Evolutionary conservation across 768 basidiomycete species (phyloP), one percentile per base, ranked within the genome.

Genomic region (Pleurotus pulmonarius): DNA sequence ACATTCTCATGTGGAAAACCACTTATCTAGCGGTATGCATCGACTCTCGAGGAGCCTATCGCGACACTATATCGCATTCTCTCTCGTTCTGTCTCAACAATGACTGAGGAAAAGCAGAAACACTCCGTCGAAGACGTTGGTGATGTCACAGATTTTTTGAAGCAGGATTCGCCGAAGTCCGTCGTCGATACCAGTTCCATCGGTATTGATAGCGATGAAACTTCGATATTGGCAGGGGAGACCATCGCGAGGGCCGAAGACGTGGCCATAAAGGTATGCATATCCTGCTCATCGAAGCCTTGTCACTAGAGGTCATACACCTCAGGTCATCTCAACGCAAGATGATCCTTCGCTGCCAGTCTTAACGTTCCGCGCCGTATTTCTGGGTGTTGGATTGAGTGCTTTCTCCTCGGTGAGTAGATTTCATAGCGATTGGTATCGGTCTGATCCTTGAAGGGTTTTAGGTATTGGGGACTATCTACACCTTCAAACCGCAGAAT

Each of bases 371-470:
- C 75, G 81, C 6, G 68, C 73, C 2, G 61, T 78, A 25, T 72
- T 83, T 60, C 69, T 83, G 16, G 81, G 81, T 5, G 55, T 74
- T 29, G 80, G 81, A 4, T 63, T 82, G 20, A 77, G 78, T 46
- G 75, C 75, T 5, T 82, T 83, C 61, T 72, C 73, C 9, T 65
- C 77, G 25, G 77, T 76, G 15, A 58, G 63, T 48, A n/a, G 7
- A 11, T 2, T 43, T 20, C 41, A 13, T 3, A 38, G 24, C 41
- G 47, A 4, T 37, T 29, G 41, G 13, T 1, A n/a, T 15, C 13
- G 26, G 8, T 18, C 4, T 25, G 20, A 25, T 16, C 49, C 20
- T 8, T 5, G 18, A n/a, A 47, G 13, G 37, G 2, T 48, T n/a
- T 5, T 46, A 73, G 72, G 73, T 71, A 46, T 64, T 70, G 26